Percentiles rank a stretch among this genome's conserved stretches.
phyloP scores from a whole-genome alignment of 257 asterid species.

The Nicotiana attenuata region DNA sequence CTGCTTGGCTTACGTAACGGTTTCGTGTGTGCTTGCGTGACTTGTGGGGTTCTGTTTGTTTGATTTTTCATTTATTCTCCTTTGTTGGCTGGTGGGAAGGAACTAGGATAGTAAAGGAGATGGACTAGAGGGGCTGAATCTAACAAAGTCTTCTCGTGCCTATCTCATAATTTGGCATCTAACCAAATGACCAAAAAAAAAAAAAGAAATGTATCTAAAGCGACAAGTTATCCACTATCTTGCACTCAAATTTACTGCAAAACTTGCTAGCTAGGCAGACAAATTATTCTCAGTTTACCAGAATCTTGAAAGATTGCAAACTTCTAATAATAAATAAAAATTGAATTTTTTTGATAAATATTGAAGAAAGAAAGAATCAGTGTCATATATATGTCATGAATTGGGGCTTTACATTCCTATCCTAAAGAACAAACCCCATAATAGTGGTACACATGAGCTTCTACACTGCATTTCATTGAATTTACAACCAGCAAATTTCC shows the following conservation, averaged over 20 bases:
- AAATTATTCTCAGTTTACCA: neutral
- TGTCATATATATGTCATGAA: neutral
- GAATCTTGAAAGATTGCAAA: neutral
- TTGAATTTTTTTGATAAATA: neutral
- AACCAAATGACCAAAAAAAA: neutral
- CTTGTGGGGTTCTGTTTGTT: too few relatives aligned
- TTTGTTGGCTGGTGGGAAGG: too few relatives aligned
- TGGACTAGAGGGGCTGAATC: neutral
- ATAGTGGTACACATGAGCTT: neutral
- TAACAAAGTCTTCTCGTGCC: neutral
- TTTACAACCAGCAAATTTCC: constrained; percentile 5
- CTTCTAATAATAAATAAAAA: neutral
- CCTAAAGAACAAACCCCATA: neutral
- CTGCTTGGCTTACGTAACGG: too few relatives aligned
- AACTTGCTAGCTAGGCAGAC: neutral
- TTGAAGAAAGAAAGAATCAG: neutral
- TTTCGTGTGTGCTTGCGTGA: too few relatives aligned
- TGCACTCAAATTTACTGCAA: too few relatives aligned
- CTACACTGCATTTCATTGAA: constrained; percentile 1
- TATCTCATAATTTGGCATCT: neutral
- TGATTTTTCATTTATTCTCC: too few relatives aligned
- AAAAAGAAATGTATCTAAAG: too few relatives aligned
- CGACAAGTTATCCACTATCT: too few relatives aligned
- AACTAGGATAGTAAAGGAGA: too few relatives aligned
- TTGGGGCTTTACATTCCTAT: constrained; percentile 12